These are phyloP conservation scores for Chaetomiaceae sp. DNA, from an alignment of 2,329 filamentous ascomycete genomes.

Conservation along the genomic window DNA sequence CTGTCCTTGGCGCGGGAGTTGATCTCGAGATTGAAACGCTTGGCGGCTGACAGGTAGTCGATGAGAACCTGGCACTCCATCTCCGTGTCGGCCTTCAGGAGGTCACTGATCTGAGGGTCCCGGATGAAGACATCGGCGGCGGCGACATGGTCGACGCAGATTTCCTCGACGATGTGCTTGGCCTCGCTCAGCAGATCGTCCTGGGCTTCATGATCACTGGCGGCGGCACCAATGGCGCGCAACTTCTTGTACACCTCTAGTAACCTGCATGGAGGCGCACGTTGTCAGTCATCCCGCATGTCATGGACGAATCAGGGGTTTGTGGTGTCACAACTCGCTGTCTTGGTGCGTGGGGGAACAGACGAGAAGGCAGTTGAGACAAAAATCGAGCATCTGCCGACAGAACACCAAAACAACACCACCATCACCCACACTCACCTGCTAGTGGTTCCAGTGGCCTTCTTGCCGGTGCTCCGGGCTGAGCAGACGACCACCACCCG, in stretches of 20 bases:
- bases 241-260: slow-evolving; percentile 57
- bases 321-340: not conserved
- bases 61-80: slow-evolving; percentile 75
- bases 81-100: slow-evolving; percentile 63
- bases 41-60: slow-evolving; percentile 63
- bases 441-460: slow-evolving; percentile 92
- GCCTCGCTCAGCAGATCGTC: slow-evolving; percentile 58
- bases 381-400: not conserved
- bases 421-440: slow-evolving; percentile 54
- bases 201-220: slow-evolving; percentile 49
- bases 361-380: not conserved
- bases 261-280: slow-evolving; percentile 37
- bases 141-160: slow-evolving; percentile 74
- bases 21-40: slow-evolving; percentile 67
- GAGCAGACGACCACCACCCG: slow-evolving; percentile 93
- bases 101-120: slow-evolving; percentile 50
- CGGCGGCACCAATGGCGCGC: slow-evolving; percentile 47
- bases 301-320: slow-evolving; percentile 21
- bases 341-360: slow-evolving; percentile 11
- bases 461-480: slow-evolving; percentile 88
- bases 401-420: too few species aligned
- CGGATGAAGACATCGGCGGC: slow-evolving; percentile 62
- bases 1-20: slow-evolving; percentile 76
- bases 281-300: slow-evolving; percentile 19
- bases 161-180: slow-evolving; percentile 69